Evolutionary conservation across 1,284 basidiomycete species (phyloP).

Genomic region (Volvariella volvacea): DNA sequence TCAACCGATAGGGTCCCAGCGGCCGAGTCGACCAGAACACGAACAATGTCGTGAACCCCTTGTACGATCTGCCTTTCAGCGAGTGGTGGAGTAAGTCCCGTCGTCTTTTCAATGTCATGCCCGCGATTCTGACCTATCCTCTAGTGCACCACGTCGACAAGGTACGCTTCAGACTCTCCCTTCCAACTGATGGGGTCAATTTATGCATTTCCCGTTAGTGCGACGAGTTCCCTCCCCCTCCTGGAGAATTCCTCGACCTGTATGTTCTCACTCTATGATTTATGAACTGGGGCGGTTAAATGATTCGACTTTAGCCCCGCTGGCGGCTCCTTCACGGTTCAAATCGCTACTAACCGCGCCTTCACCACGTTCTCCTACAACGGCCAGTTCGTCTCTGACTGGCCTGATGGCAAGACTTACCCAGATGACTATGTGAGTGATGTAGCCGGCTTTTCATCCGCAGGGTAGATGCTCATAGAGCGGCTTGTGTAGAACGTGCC

Average conservation of each 20-base stretch:
- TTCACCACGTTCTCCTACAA: constrained; percentile 32
- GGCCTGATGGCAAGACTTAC: constrained; percentile 32
- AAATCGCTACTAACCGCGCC: constrained; percentile 36
- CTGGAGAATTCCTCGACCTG: constrained; percentile 37
- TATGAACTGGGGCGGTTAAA: neutral
- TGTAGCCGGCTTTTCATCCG: neutral
- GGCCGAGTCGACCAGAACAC: constrained; percentile 28
- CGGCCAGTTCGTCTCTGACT: constrained; percentile 25
- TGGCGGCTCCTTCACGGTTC: constrained; percentile 34
- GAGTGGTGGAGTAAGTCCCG: constrained; percentile 27
- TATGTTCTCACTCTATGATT: constrained; percentile 15
- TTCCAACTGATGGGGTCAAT: neutral
- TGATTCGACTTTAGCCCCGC: constrained; percentile 28
- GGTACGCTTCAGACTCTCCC: constrained; percentile 17
- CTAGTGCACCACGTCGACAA: constrained; percentile 33
- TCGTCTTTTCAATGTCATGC: constrained; percentile 2
- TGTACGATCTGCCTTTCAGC: constrained; percentile 28
- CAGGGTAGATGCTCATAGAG: neutral
- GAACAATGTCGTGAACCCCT: constrained; percentile 30
- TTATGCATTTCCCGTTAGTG: constrained; percentile 22
- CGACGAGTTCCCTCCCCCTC: constrained; percentile 35
- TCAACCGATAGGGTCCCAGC: constrained; percentile 20
- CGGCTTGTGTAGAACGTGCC: constrained; percentile 19
- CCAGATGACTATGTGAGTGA: constrained; percentile 28
- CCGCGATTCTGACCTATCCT: constrained; percentile 4